These are phyloP conservation scores for Neonectria neomacrospora DNA, from an alignment of 2,329 filamentous ascomycete genomes.

Conservation along the genomic window DNA sequence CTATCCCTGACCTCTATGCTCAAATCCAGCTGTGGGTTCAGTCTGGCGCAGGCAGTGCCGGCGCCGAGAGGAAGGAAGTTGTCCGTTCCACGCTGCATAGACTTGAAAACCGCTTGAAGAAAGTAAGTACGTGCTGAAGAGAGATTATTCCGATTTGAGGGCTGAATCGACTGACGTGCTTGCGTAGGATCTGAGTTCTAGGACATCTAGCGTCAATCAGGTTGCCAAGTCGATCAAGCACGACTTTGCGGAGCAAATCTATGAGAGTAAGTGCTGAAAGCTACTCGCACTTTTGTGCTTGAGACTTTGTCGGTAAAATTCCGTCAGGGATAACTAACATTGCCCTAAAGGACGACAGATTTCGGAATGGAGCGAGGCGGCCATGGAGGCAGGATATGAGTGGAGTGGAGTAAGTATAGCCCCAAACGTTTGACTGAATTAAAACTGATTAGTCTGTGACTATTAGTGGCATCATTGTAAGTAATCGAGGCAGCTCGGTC, in stretches of 20 bases:
- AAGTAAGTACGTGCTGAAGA: conserved; percentile 41
- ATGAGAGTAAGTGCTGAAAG: conserved; percentile 13
- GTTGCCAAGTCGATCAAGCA: conserved; percentile 15
- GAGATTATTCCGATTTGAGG: rapidly evolving
- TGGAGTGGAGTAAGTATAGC: conserved; percentile 52
- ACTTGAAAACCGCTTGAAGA: conserved; percentile 47
- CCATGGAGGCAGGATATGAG: conserved; percentile 41
- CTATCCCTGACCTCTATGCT: conserved; percentile 55
- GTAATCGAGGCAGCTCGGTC: not conserved
- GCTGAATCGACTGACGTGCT: conserved; percentile 19
- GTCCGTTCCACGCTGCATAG: conserved; percentile 48
- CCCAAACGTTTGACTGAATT: not conserved
- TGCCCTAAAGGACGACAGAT: conserved; percentile 1
- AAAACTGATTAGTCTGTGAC: conserved; percentile 13
- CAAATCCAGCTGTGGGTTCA: conserved; percentile 57
- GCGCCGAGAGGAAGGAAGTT: conserved; percentile 50
- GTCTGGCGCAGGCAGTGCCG: conserved; percentile 52
- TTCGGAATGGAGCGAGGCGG: conserved; percentile 33
- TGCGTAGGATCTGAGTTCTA: conserved; percentile 41
- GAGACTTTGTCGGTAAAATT: rapidly evolving
- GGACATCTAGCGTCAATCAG: conserved; percentile 6
- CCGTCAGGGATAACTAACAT: not conserved
- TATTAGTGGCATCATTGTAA: conserved; percentile 46
- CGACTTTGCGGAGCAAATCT: conserved; percentile 29
- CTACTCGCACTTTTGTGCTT: not conserved